Conservation (phyloP, 2,329 filamentous ascomycete genomes). For the Didymella glomerata region DNA sequence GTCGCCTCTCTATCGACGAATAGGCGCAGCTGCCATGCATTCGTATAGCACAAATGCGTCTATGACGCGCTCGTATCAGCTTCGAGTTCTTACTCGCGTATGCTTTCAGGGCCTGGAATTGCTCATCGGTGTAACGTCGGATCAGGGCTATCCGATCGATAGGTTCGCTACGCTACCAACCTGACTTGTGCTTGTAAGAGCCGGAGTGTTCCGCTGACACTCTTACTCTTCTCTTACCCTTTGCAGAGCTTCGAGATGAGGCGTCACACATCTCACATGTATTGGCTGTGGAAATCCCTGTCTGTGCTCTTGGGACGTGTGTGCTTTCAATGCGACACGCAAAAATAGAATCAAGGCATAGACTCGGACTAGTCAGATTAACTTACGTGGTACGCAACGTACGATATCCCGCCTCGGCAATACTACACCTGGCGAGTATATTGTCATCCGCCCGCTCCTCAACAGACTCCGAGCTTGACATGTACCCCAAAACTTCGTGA, state of each 20-base stretch:
- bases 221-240: constrained; percentile 8
- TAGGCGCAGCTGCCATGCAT: constrained; percentile 26
- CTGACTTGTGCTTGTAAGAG: neutral
- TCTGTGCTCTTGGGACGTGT: constrained; percentile 15
- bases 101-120: constrained; percentile 12
- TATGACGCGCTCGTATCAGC: constrained; percentile 34
- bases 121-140: constrained; percentile 23
- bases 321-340: constrained; percentile 19
- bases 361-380: constrained; percentile 22
- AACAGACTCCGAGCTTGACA: constrained; percentile 6
- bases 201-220: constrained; percentile 8
- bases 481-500: constrained; percentile 8
- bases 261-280: constrained; percentile 8
- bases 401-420: constrained; percentile 21
- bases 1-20: constrained; percentile 29
- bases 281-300: constrained; percentile 16
- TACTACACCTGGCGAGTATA: constrained; percentile 17
- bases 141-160: neutral
- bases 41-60: constrained; percentile 27
- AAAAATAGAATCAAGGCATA: constrained; percentile 20
- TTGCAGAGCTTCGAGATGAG: constrained; percentile 8
- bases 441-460: constrained; percentile 4
- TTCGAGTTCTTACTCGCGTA: constrained; percentile 23
- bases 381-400: constrained; percentile 20
- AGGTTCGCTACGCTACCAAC: constrained; percentile 8